A percentile compares a stretch with the other conserved stretches of the same genome.
phyloP scores from a whole-genome alignment of 192 early-diverging fungal genomes.

The Gigaspora rosea region DNA sequence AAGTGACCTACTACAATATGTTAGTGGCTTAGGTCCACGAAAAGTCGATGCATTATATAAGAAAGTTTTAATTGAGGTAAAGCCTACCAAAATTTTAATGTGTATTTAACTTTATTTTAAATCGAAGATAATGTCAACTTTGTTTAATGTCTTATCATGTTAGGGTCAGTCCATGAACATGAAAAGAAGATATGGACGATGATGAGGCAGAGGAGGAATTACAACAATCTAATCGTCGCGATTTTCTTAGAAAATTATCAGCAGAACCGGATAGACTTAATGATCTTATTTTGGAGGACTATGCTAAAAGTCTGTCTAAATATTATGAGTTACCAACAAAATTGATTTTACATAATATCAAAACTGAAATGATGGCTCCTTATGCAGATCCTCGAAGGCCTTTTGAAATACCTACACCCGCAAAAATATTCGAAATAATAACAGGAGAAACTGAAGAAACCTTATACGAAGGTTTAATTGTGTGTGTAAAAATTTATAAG shows the following conservation, averaged over 20 bases:
- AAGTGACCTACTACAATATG: conserved; percentile 77
- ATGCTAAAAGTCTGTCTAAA: conserved; percentile 80
- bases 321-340: conserved; percentile 77
- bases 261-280: conserved; percentile 77
- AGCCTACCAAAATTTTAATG: not conserved
- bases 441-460: conserved; percentile 68
- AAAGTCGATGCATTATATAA: conserved; percentile 76
- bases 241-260: conserved; percentile 49
- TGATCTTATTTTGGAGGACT: conserved; percentile 86
- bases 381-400: conserved; percentile 71
- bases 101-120: too few species aligned
- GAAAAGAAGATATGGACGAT: conserved; percentile 46
- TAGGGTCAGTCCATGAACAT: not conserved
- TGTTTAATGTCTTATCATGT: not conserved
- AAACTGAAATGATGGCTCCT: conserved; percentile 83
- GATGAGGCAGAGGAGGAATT: conserved; percentile 64
- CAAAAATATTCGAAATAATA: conserved; percentile 79
- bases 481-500: conserved; percentile 41
- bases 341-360: conserved; percentile 81
- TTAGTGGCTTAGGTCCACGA: conserved; percentile 90
- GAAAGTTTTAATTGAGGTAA: not conserved
- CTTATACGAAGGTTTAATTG: conserved; percentile 63
- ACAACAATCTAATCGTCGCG: conserved; percentile 40
- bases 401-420: conserved; percentile 57
- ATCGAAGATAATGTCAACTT: too few species aligned